Evolutionary conservation across 192 early-diverging fungal species (phyloP), one percentile per base, ranked within the genome.

Genomic region (Rhizophagus clarus): DNA sequence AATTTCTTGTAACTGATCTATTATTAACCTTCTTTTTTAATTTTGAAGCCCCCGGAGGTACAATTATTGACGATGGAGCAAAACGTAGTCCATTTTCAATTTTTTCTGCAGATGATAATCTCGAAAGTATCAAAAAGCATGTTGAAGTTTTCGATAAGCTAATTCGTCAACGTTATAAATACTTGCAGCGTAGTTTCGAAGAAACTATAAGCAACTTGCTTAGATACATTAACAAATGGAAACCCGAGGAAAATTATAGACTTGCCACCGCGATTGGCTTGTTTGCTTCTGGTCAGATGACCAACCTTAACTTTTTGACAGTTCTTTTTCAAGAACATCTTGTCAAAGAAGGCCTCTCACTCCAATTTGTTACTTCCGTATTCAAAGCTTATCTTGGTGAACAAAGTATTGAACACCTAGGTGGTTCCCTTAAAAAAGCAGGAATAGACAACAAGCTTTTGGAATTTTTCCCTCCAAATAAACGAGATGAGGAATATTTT

Each of bases 381-480:
- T 91, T 98, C 88, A 89, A 94, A 68, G 90, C 92, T 34, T 95
- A 92, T 84, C 85, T 97, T 75, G 83, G 87, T 51, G 93, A 94
- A 75, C 93, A 96, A 68, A 87, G 75, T 34, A 89, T 95, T 75
- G 92, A 93, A 40, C 94, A 96, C 79, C 87, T 98, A 73, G 91
- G 88, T 74, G 87, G 87, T 56, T 86, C 85, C 32, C 88, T 98
- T 76, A 88, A 84, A 81, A 90, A 88, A 77, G 86, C 90, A 40
- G 92, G 93, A 40, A 84, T 98, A 74, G 92, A 95, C 74, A 84
- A 85, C 62, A 89, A 90, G 74, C 89, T 98, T 56, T 84, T 92
- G 72, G 94, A 96, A 67, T 97, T 98, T 76, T 97, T 98, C 89
- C 97, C 97, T 63, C 92, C 92, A 66, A 94, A 91, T 84, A 96